Conservation (phyloP, 2,329 filamentous ascomycete species). For the Xylariaceae sp. region DNA sequence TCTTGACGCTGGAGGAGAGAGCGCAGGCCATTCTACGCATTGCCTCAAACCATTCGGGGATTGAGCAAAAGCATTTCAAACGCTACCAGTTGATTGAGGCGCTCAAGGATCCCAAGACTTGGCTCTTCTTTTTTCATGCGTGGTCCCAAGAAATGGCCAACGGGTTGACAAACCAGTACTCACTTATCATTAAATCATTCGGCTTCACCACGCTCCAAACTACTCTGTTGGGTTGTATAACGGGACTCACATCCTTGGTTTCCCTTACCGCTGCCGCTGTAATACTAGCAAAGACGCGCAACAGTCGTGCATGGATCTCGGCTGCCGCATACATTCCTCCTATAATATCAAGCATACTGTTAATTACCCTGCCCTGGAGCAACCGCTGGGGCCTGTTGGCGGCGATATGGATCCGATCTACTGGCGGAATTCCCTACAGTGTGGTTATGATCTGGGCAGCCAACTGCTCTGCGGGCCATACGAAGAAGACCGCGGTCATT, state of each 20-base stretch:
- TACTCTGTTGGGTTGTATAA: constrained; percentile 17
- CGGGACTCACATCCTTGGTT: constrained; percentile 16
- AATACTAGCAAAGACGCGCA: constrained; percentile 11
- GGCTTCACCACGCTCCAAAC: constrained; percentile 24
- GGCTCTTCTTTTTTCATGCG: constrained; percentile 34
- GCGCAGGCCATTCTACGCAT: constrained; percentile 44
- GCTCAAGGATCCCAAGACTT: constrained; percentile 33
- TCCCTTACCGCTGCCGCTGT: constrained; percentile 12
- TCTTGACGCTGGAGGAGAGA: constrained; percentile 23
- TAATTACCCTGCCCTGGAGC: constrained; percentile 41
- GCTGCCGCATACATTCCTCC: constrained; percentile 35
- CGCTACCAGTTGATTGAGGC: constrained; percentile 36
- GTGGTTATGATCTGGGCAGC: constrained; percentile 45
- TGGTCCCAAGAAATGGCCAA: constrained; percentile 41
- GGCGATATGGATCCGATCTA: constrained; percentile 43
- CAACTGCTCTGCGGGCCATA: constrained; percentile 41
- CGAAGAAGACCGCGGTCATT: constrained; percentile 44
- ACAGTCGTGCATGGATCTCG: constrained; percentile 18
- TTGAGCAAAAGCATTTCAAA: constrained; percentile 42
- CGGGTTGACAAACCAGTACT: constrained; percentile 27
- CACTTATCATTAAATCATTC: constrained; percentile 20
- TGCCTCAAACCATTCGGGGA: constrained; percentile 41
- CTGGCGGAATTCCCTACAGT: constrained; percentile 41
- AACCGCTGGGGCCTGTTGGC: constrained; percentile 41
- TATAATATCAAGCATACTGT: constrained; percentile 41